Conservation (phyloP, 2,329 filamentous ascomycete species). For the Cladophialophora bantiana region DNA sequence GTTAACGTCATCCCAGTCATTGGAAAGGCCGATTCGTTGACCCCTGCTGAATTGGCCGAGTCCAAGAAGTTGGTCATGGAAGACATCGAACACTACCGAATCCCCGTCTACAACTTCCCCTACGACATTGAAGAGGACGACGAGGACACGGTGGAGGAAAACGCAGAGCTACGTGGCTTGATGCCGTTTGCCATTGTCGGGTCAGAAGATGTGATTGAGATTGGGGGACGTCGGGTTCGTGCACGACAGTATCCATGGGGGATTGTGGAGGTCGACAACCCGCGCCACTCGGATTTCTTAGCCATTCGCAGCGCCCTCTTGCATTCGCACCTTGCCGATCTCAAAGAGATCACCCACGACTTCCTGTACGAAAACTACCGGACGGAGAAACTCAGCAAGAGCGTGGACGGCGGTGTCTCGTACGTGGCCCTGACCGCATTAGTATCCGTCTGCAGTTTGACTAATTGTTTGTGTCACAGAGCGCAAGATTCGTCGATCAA, state of each 20-base stretch:
- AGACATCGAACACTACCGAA: conserved; percentile 99
- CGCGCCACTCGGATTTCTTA: conserved; percentile 97
- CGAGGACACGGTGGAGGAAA: conserved; percentile 98
- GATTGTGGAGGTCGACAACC: conserved; percentile 98
- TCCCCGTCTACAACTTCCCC: conserved; percentile 99
- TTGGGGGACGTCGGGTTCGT: conserved; percentile 88
- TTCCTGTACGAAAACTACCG: conserved; percentile 99
- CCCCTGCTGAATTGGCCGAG: conserved; percentile 93
- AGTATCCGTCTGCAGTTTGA: conserved; percentile 28
- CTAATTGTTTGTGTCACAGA: conserved; percentile 49
- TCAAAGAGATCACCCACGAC: conserved; percentile 99
- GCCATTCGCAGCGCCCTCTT: conserved; percentile 95
- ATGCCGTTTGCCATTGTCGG: conserved; percentile 99
- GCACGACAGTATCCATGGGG: conserved; percentile 99
- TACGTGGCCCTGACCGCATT: conserved; percentile 62
- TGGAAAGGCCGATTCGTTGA: conserved; percentile 96
- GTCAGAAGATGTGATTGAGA: conserved; percentile 93
- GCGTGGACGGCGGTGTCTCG: conserved; percentile 87
- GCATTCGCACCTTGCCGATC: conserved; percentile 95
- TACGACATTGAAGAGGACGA: conserved; percentile 99
- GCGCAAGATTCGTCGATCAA: conserved; percentile 85
- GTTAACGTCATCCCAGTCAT: conserved; percentile 99
- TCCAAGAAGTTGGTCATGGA: conserved; percentile 99
- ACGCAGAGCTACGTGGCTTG: conserved; percentile 92
- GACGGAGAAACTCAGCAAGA: conserved; percentile 99